Evolutionary conservation across 148 eudicot species (phyloP).

Genomic region (Vaccinium darrowii): DNA sequence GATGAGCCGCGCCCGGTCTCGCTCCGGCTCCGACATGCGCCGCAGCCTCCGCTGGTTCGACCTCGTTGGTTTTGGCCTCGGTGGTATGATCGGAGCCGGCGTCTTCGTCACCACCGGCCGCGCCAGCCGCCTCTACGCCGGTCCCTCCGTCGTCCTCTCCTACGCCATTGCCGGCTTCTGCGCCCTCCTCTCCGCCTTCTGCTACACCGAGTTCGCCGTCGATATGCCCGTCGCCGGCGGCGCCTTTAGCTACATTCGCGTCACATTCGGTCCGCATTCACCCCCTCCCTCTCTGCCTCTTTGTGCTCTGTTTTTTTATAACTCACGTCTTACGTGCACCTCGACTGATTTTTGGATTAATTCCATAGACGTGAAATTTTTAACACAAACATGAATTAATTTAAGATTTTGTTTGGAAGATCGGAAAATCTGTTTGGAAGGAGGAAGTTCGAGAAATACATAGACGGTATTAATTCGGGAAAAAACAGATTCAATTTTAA

Average conservation of each 20-base stretch:
- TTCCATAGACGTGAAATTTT: too few species aligned
- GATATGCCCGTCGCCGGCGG: constrained; percentile 97
- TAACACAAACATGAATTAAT: too few species aligned
- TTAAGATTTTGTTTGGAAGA: too few species aligned
- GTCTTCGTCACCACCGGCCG: constrained; percentile 84
- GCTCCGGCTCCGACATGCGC: constrained; percentile 53
- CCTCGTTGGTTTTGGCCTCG: constrained; percentile 73
- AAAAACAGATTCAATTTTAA: not conserved
- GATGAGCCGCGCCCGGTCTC: constrained; percentile 43
- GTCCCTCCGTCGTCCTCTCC: constrained; percentile 76
- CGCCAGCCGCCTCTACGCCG: constrained; percentile 54
- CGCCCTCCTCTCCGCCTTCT: constrained; percentile 87
- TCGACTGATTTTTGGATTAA: too few species aligned
- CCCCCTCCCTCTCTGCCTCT: not conserved
- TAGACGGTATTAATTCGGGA: not conserved
- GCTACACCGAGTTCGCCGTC: constrained; percentile 96
- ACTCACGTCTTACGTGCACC: too few species aligned
- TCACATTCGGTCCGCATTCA: constrained; percentile 58
- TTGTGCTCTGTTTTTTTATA: not conserved
- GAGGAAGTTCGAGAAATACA: not conserved
- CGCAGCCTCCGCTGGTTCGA: constrained; percentile 71
- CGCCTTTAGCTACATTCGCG: constrained; percentile 89
- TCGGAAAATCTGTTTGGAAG: too few species aligned
- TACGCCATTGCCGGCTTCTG: constrained; percentile 97
- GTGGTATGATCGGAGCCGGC: constrained; percentile 98